Percentiles rank a stretch among this genome's conserved stretches.
Evolutionary conservation across 202 grass and related monocot species (phyloP).

Genomic region (Eragrostis tef): DNA sequence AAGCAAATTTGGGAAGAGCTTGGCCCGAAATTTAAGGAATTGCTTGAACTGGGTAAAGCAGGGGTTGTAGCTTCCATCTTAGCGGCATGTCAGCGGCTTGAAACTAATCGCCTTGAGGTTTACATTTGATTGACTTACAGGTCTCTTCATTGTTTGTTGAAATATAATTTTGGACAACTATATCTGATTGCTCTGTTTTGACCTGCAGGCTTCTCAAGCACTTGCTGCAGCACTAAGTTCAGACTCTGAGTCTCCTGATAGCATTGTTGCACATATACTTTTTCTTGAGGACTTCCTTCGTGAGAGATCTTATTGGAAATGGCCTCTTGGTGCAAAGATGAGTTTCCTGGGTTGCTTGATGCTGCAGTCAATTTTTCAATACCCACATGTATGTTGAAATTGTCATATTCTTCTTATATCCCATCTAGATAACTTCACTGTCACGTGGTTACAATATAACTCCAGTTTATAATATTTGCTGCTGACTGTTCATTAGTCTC

Average conservation of each 20-base stretch:
- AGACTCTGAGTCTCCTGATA: constrained; percentile 58
- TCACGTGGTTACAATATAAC: constrained; percentile 27
- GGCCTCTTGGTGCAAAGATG: constrained; percentile 72
- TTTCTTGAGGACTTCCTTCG: constrained; percentile 75
- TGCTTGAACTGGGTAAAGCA: constrained; percentile 79
- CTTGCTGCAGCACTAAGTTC: constrained; percentile 64
- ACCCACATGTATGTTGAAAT: constrained; percentile 68
- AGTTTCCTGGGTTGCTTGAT: constrained; percentile 89
- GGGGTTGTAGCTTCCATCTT: constrained; percentile 85
- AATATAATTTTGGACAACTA: constrained; percentile 15
- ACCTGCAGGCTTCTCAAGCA: constrained; percentile 77
- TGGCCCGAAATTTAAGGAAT: constrained; percentile 79
- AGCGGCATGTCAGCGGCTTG: constrained; percentile 76
- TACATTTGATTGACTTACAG: constrained; percentile 34
- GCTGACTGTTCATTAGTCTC: not conserved
- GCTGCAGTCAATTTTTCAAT: constrained; percentile 83
- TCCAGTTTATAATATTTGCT: constrained; percentile 16
- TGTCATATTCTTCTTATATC: constrained; percentile 16
- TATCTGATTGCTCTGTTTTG: constrained; percentile 43
- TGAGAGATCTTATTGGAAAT: constrained; percentile 75
- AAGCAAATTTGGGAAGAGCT: constrained; percentile 86
- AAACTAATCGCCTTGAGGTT: constrained; percentile 79
- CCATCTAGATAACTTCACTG: not conserved
- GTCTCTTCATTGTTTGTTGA: constrained; percentile 37
- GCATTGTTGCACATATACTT: constrained; percentile 68